Conservation (phyloP, 208 protist genomes). For the Novymonas esmeraldas region DNA sequence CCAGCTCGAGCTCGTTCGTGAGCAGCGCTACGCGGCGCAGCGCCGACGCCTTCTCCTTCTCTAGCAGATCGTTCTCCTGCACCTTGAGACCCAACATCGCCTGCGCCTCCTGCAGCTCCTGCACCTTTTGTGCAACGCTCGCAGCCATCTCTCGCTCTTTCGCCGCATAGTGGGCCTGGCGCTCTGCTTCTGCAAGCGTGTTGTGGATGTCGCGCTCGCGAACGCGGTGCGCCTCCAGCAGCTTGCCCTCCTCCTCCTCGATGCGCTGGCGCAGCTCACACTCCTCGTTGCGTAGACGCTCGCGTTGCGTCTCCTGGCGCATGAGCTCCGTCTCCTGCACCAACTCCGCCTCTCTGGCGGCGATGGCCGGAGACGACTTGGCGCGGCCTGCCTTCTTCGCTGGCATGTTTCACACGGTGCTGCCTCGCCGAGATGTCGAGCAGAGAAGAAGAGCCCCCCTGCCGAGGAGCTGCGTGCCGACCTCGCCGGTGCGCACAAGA, state of each 20-base stretch:
- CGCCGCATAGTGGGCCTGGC: conserved; percentile 42
- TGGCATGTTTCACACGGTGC: conserved; percentile 28
- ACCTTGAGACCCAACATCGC: conserved; percentile 42
- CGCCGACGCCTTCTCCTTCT: conserved; percentile 71
- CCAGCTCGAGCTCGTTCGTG: conserved; percentile 73
- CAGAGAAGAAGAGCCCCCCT: background rate
- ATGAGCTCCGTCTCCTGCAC: conserved; percentile 52
- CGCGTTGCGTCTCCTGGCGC: conserved; percentile 46
- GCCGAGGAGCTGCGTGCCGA: no score
- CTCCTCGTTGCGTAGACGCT: conserved; percentile 62
- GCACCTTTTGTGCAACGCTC: conserved; percentile 23
- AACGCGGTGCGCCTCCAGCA: conserved; percentile 46
- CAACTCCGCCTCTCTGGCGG: conserved; percentile 40
- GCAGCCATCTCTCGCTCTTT: conserved; percentile 55
- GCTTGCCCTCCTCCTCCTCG: conserved; percentile 67
- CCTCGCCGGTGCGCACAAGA: no score
- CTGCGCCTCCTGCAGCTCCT: conserved; percentile 19
- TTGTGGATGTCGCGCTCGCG: conserved; percentile 55
- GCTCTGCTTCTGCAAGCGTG: conserved; percentile 49
- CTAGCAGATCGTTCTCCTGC: conserved; percentile 46
- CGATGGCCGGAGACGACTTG: conserved; percentile 32
- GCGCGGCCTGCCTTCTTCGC: conserved; percentile 36
- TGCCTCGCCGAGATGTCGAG: background rate
- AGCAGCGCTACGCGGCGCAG: conserved; percentile 63
- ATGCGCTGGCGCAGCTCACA: conserved; percentile 48